Conservation (phyloP, 768 basidiomycete genomes). For the Naganishia vaughanmartiniae region DNA sequence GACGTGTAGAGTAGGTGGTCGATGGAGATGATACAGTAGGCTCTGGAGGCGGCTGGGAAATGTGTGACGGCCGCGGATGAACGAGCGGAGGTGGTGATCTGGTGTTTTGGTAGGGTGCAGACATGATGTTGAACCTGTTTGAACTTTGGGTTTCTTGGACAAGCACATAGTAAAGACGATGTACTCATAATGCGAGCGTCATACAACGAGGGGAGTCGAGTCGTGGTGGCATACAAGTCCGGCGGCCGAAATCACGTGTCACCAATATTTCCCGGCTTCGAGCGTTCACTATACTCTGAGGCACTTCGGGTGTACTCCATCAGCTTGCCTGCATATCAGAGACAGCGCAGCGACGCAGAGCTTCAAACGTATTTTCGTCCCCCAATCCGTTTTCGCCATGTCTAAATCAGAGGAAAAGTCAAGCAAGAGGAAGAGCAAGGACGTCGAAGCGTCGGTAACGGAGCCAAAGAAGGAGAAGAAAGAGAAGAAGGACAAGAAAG, state of each 20-base stretch:
- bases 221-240: background rate
- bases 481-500: constrained; percentile 6
- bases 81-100: constrained; percentile 51
- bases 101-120: constrained; percentile 44
- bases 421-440: constrained; percentile 23
- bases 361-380: background rate
- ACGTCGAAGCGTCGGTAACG: constrained; percentile 17
- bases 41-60: constrained; percentile 51
- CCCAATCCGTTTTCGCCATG: background rate
- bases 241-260: constrained; percentile 22
- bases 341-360: background rate
- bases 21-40: constrained; percentile 48
- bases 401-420: constrained; percentile 17
- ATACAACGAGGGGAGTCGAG: background rate
- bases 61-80: constrained; percentile 51
- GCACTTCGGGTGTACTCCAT: background rate
- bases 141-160: background rate
- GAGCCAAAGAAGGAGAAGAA: background rate
- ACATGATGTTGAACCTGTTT: constrained; percentile 31
- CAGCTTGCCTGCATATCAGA: background rate
- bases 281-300: constrained; percentile 26
- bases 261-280: constrained; percentile 10
- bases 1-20: constrained; percentile 47
- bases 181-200: background rate
- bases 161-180: background rate